These are phyloP conservation scores for Fusarium protoensiforme DNA, from an alignment of 2,329 filamentous ascomycete genomes.

Conservation along the genomic window DNA sequence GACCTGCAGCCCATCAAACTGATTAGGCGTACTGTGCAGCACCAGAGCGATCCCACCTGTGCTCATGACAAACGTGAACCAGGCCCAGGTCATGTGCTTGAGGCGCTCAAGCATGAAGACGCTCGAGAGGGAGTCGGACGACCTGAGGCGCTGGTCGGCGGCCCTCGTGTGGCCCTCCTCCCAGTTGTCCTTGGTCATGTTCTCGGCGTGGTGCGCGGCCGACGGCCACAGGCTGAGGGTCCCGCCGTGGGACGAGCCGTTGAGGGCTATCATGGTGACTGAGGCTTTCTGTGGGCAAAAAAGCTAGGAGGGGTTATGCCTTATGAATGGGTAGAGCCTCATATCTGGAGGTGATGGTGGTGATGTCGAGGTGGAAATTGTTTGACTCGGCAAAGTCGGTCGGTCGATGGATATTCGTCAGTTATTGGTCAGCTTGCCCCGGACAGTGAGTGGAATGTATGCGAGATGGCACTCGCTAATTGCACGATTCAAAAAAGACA, in stretches of 20 bases:
- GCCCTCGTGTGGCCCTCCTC: conserved; percentile 42
- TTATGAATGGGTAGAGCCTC: neutral
- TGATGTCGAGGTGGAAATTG: neutral
- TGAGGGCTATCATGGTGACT: conserved; percentile 11
- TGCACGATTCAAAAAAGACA: neutral
- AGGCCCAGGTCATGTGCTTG: conserved; percentile 45
- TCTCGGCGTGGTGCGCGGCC: conserved; percentile 30
- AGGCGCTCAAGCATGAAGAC: conserved; percentile 36
- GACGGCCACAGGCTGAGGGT: conserved; percentile 25
- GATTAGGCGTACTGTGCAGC: conserved; percentile 52
- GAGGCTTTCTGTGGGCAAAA: neutral
- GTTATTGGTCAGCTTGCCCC: neutral
- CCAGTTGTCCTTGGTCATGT: conserved; percentile 40
- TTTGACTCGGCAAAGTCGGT: neutral
- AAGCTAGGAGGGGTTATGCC: neutral
- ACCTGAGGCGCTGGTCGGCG: conserved; percentile 35
- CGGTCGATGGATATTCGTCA: neutral
- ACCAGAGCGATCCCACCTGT: conserved; percentile 47
- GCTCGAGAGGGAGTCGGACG: conserved; percentile 21
- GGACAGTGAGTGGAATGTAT: neutral
- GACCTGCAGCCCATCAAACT: conserved; percentile 57
- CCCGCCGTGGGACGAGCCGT: neutral
- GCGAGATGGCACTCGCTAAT: neutral
- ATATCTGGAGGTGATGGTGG: neutral
- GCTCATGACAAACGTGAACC: conserved; percentile 49